Conservation (phyloP, 345 rosid genomes). For the Stellera chamaejasme region DNA sequence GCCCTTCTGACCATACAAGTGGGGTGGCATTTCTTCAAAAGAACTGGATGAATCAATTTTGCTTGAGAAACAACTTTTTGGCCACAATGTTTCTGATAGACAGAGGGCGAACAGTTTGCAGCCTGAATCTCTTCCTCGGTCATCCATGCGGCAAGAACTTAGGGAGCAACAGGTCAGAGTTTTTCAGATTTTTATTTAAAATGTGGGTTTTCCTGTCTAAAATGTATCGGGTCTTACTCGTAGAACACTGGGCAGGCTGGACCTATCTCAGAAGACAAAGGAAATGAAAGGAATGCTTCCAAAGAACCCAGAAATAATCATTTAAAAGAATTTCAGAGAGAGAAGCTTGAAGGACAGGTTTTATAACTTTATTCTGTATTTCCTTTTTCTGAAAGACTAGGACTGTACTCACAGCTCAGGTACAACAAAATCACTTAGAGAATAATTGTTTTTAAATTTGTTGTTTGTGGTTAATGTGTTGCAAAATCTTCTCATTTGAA, state of each 20-base stretch:
- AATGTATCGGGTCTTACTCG: conserved; percentile 7
- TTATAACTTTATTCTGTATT: background rate
- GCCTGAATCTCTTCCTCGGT: conserved; percentile 14
- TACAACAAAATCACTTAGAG: too few species aligned
- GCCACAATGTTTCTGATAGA: conserved; percentile 23
- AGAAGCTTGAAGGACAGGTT: conserved; percentile 24
- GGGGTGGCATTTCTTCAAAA: conserved; percentile 54
- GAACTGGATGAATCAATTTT: conserved; percentile 60
- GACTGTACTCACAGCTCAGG: background rate
- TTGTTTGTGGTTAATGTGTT: too few species aligned
- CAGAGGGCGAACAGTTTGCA: conserved; percentile 8
- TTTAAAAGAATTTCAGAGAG: conserved; percentile 18
- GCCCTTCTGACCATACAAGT: conserved; percentile 27
- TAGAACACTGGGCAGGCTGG: conserved; percentile 40
- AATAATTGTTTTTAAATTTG: too few species aligned
- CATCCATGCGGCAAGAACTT: conserved; percentile 20
- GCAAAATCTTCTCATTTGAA: too few species aligned
- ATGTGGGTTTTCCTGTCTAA: background rate
- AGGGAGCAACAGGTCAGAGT: conserved; percentile 31
- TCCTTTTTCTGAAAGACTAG: background rate
- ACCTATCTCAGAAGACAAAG: conserved; percentile 32
- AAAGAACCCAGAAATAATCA: conserved; percentile 25
- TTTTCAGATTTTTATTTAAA: conserved; percentile 1
- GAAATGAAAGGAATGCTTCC: conserved; percentile 23
- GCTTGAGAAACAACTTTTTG: conserved; percentile 54